Base-by-base conservation (phyloP, 75 land plant species). In the Chamaecyparis obtusa region DNA sequence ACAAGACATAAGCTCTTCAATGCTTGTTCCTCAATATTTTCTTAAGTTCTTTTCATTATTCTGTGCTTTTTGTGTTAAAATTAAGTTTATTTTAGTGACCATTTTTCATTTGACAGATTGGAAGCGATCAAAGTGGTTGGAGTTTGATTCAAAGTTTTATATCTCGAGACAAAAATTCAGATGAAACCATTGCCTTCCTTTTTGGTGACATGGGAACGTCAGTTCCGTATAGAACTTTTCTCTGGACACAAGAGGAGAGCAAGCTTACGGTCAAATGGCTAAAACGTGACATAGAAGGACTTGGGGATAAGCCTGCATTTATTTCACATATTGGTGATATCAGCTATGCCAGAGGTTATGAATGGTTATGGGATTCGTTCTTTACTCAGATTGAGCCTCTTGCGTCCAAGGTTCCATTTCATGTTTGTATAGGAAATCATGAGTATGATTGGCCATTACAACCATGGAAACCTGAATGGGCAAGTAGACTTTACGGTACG, bases 301-400 rank as follows among this genome's bases (percentile, higher is more conserved):
- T 96, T 82, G 96, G 92, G 4, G 88, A 94, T 74, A 94, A 93
- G 54, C 93, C 97, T 51, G 88, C 94, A 6, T 91, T 97, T 46
- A 86, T 97, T 74, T 97, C 99, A 0, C 99, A 96, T 85, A 97
- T 97, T 85, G 99, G 99, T 17, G 99, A 97, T 83, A 96, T 97
- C 79, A 94, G 97, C 92, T 97, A 97, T 86, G 97, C 99, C 2
- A 89, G 99, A 87, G 99, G 99, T 27, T 96, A 93, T 86, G 76
- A 96, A 6, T 97, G 99, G 99, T 39, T 97, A 30, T 97, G 99
- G 99, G 99, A 97, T 83, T 87, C 89, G 13, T 97, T 94, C 85
- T 97, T 97, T 88, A 85, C 84, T 56, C 95, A 89, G 83, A 92
- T 97, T 67, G 96, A 97, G 86, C 97, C 99, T 27, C 87, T 97